phyloP scores from a whole-genome alignment of 371 early-diverging fungal species.

The Rhizopus microsporus region DNA sequence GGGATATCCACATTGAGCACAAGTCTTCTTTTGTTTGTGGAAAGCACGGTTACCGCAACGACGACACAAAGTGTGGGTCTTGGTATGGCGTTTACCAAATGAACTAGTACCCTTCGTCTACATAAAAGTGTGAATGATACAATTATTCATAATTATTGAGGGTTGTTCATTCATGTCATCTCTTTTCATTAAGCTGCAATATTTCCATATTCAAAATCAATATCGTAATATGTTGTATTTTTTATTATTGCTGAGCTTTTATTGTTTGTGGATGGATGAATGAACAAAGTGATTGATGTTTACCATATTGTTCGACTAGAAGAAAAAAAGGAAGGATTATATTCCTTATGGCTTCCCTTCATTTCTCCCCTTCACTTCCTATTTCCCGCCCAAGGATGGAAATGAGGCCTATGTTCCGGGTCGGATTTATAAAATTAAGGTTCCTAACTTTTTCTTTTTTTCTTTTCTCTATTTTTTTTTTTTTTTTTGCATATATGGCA shows the following conservation, averaged over 20 bases:
- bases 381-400: background rate
- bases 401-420: background rate
- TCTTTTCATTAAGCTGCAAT: constrained; percentile 1
- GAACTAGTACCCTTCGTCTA: constrained; percentile 99
- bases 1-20: constrained; percentile 99
- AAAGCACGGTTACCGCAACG: constrained; percentile 98
- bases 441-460: background rate
- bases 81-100: constrained; percentile 99
- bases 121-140: background rate
- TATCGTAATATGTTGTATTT: background rate
- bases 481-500: constrained; percentile 23
- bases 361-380: background rate
- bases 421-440: background rate
- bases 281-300: too few relatives aligned
- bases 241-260: background rate
- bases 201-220: background rate
- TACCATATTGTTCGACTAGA: too few relatives aligned
- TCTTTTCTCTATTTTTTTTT: constrained; percentile 6
- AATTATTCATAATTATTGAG: background rate
- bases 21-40: constrained; percentile 99
- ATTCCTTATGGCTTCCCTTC: too few relatives aligned
- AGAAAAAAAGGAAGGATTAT: too few relatives aligned
- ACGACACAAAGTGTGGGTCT: constrained; percentile 98
- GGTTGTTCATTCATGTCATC: background rate
- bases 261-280: too few relatives aligned